A percentile compares a stretch with the other conserved stretches of the same genome.
Evolutionary conservation across 306 rosid genomes (phyloP).

Genomic region (Citrullus colocynthis): DNA sequence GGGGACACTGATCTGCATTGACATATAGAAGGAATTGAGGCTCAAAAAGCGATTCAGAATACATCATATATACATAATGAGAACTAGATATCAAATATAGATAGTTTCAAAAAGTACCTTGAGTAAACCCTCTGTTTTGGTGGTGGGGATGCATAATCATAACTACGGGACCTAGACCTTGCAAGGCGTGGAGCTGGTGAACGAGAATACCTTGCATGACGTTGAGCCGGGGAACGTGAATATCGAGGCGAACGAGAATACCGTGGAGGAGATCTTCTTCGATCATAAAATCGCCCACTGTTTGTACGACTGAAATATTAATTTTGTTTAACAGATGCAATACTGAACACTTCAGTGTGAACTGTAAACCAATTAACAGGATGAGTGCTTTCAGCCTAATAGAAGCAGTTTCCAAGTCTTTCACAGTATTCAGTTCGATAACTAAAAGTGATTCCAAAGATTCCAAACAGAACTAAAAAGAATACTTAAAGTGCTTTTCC

Average conservation of each 20-base stretch:
- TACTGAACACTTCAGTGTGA: background rate
- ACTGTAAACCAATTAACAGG: background rate
- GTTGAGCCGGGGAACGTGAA: slow-evolving; percentile 75
- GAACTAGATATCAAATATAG: background rate
- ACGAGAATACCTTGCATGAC: slow-evolving; percentile 26
- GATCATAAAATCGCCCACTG: slow-evolving; percentile 43
- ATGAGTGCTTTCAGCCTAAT: background rate
- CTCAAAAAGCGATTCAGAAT: background rate
- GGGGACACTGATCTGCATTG: slow-evolving; percentile 64
- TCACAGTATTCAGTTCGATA: background rate
- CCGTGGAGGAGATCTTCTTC: slow-evolving; percentile 79
- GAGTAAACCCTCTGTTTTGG: slow-evolving; percentile 62
- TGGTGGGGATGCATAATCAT: slow-evolving; percentile 56
- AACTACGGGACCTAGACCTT: slow-evolving; percentile 61
- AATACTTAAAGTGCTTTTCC: background rate
- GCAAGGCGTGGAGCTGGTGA: slow-evolving; percentile 67
- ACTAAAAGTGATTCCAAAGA: background rate
- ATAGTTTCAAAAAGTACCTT: slow-evolving; percentile 30
- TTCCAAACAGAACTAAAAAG: background rate
- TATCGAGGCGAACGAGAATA: slow-evolving; percentile 35
- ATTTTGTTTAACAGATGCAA: background rate
- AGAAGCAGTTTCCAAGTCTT: background rate
- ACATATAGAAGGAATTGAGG: background rate
- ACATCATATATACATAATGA: background rate
- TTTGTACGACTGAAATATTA: background rate